A percentile compares a stretch with the other conserved stretches of the same genome.
Evolutionary conservation across 306 rosid genomes (phyloP).

Genomic region (Lupinus albus): DNA sequence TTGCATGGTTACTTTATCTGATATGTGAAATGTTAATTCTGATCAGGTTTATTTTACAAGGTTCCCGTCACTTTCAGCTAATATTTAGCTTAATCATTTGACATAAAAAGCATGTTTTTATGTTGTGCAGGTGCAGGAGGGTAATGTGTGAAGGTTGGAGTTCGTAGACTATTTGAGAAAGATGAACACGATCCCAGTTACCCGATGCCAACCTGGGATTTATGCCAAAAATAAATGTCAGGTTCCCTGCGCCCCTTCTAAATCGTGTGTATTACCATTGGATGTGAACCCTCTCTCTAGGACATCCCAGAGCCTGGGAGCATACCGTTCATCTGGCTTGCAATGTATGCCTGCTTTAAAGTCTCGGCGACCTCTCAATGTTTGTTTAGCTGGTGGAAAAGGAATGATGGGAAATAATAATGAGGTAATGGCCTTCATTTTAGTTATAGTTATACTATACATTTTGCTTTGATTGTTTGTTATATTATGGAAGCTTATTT

Average conservation of each 20-base stretch:
- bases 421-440: conserved; percentile 49
- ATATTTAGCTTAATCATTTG: not conserved
- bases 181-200: conserved; percentile 51
- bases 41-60: not conserved
- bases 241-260: conserved; percentile 30
- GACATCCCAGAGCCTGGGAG: conserved; percentile 17
- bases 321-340: conserved; percentile 35
- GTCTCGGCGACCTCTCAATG: conserved; percentile 42
- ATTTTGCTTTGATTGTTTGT: conserved; percentile 17
- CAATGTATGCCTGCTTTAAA: conserved; percentile 42
- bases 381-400: conserved; percentile 59
- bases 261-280: conserved; percentile 22
- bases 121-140: conserved; percentile 41
- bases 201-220: conserved; percentile 38
- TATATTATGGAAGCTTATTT: conserved; percentile 20
- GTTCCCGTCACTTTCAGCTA: conserved; percentile 11
- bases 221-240: conserved; percentile 23
- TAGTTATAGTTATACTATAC: not conserved
- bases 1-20: not conserved
- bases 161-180: conserved; percentile 21
- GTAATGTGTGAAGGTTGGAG: conserved; percentile 34
- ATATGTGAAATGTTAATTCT: conserved; percentile 2
- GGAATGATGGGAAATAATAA: conserved; percentile 55
- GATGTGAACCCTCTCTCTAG: conserved; percentile 31
- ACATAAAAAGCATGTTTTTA: conserved; percentile 29